Percentiles rank a stretch among this genome's conserved stretches.
phyloP scores from a whole-genome alignment of 2,329 filamentous ascomycete species.

The Fusarium pseudocircinatum region DNA sequence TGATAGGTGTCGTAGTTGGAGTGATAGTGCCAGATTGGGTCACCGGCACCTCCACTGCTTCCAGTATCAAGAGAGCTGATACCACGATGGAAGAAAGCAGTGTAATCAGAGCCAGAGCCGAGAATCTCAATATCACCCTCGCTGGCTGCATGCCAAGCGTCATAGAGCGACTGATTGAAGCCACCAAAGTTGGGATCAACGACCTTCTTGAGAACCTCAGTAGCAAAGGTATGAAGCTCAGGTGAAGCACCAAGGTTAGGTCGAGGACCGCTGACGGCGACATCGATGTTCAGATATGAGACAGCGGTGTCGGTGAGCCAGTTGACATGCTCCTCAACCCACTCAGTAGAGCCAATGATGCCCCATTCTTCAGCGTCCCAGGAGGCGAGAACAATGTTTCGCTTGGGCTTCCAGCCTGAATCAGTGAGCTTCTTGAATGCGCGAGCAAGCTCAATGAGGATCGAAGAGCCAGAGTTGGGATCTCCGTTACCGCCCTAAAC shows the following conservation, averaged over 20 bases:
- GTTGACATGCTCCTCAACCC: constrained; percentile 83
- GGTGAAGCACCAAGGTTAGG: constrained; percentile 71
- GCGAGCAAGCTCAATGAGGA: constrained; percentile 78
- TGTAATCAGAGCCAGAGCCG: constrained; percentile 74
- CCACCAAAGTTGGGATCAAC: constrained; percentile 68
- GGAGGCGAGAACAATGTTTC: constrained; percentile 75
- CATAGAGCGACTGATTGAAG: constrained; percentile 52
- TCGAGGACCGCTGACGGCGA: constrained; percentile 67
- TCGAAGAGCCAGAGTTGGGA: constrained; percentile 82
- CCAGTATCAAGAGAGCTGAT: constrained; percentile 64
- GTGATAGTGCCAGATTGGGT: constrained; percentile 79
- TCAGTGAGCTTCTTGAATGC: constrained; percentile 75
- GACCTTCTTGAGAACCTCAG: constrained; percentile 68
- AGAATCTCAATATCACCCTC: constrained; percentile 59
- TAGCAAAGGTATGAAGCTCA: constrained; percentile 72
- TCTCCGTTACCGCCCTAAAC: constrained; percentile 78
- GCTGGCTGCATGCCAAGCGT: constrained; percentile 51
- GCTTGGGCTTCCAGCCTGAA: constrained; percentile 81
- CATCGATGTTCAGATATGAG: constrained; percentile 84
- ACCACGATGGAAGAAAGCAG: constrained; percentile 69
- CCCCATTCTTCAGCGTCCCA: constrained; percentile 84
- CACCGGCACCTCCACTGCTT: constrained; percentile 54
- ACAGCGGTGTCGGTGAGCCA: constrained; percentile 78
- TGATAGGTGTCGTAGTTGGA: constrained; percentile 85
- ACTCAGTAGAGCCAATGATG: constrained; percentile 82